Base-by-base conservation (phyloP, 2,329 filamentous ascomycete genomes). In the Cytospora mali region DNA sequence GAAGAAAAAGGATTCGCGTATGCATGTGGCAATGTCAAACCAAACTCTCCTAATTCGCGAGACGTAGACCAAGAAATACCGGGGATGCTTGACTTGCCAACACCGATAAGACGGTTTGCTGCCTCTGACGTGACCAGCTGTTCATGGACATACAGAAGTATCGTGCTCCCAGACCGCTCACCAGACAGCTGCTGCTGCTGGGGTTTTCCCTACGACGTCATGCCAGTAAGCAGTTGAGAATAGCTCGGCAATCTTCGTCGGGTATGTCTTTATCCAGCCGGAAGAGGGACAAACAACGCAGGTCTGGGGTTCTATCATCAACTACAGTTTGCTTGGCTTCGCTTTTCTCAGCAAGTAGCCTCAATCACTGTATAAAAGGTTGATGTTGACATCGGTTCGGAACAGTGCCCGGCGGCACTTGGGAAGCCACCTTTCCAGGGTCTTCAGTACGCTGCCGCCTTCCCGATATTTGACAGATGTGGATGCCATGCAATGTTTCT, bases 1-100 rank as follows among this genome's bases (percentile, higher is more conserved):
- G 39, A 25, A 48, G 50, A 27, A 28, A 9, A 48, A 13, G 31
- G 49, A 28, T 39, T 48, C 58, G 35, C 50, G 58, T 42, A 23
- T 62, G 59, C 33, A 62, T 62, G 46, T 57, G 16, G 31, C 39
- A 57, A 49, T 27, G 29, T 59, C 50, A 64, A 58, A 64, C 55
- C 58, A 23, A 55, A 42, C 23, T 53, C 49, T 53, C 53, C 61
- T 49, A 33, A 39, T 31, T 61, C 11, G 39, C 31, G 46, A 55
- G 21, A 3, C 2, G 16, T 55, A 23, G 16, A 18, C 53, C 48
- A 18, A 49, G 23, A 58, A 39, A 39, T 25, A 55, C 51, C 14
- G 42, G 33, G 29, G 28, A 23, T 39, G 25, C 56, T 46, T 23
- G 31, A 13, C 18, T 46, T 35, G 9, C 50, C 23, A 14, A 28